Conservation (phyloP, 2,329 filamentous ascomycete genomes). For the Colletotrichum lindemuthianum region DNA sequence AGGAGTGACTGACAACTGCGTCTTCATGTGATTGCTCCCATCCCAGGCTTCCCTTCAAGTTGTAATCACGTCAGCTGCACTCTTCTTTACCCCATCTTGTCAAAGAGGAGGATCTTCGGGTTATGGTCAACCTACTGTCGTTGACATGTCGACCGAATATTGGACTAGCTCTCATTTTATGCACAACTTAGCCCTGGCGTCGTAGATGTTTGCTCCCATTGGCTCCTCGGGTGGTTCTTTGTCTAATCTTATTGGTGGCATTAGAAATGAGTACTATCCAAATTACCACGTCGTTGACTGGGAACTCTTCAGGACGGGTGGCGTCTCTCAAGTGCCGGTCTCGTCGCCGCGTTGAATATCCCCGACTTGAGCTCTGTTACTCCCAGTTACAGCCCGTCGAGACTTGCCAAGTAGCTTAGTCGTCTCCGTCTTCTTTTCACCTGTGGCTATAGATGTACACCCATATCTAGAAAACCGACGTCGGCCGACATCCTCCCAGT, state of each 20-base stretch:
- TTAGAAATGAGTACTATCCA: neutral
- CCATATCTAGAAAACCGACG: too few species aligned
- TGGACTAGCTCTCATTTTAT: conserved; percentile 9
- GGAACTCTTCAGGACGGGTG: too few species aligned
- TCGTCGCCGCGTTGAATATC: neutral
- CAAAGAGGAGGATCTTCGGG: neutral
- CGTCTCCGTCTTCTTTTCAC: too few species aligned
- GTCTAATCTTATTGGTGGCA: neutral
- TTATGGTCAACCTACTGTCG: neutral
- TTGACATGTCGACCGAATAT: neutral
- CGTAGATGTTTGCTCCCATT: neutral
- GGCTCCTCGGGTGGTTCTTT: neutral
- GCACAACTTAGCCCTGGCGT: conserved; percentile 23
- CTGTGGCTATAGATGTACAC: too few species aligned
- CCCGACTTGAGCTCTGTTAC: neutral
- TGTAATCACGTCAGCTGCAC: neutral
- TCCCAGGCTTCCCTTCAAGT: too few species aligned
- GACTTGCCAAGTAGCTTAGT: too few species aligned
- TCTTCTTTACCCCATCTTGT: neutral
- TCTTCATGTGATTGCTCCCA: too few species aligned
- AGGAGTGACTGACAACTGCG: too few species aligned
- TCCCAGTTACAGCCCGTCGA: too few species aligned
- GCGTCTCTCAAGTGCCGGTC: conserved; percentile 2
- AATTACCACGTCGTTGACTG: too few species aligned
- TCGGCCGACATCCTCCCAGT: too few species aligned